Conservation (phyloP, 1,139 yeast species). For the Geotrichum aggregatum region DNA sequence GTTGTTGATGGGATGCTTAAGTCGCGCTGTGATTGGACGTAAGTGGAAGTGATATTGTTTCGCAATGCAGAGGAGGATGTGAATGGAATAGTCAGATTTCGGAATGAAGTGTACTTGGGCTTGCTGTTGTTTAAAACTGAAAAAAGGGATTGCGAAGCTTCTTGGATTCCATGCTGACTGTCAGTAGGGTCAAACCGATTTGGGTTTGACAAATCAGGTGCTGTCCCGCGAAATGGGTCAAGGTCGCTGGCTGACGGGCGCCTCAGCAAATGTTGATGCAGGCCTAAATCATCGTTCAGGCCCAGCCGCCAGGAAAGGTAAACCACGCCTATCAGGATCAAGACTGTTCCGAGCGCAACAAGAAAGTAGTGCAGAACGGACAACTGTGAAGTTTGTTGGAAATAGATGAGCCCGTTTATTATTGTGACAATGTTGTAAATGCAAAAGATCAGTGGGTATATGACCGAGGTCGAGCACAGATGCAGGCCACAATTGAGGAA, state of each 20-base stretch:
- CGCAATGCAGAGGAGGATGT: background rate
- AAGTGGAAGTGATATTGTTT: background rate
- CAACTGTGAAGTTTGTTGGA: conserved; percentile 48
- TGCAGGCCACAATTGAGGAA: conserved; percentile 72
- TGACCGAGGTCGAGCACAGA: conserved; percentile 69
- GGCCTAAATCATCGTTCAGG: conserved; percentile 19
- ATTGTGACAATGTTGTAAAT: conserved; percentile 73
- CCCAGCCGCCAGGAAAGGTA: conserved; percentile 46
- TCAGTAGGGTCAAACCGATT: background rate
- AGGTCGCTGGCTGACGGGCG: conserved; percentile 4
- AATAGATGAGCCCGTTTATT: conserved; percentile 66
- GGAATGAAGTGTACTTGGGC: conserved; percentile 2
- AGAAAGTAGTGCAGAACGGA: conserved; percentile 41
- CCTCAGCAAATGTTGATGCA: conserved; percentile 15
- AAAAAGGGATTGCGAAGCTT: background rate
- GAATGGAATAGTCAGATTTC: background rate
- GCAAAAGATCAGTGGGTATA: conserved; percentile 83
- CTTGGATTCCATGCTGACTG: background rate
- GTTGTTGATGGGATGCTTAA: no score
- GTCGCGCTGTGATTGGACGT: background rate
- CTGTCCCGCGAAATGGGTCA: conserved; percentile 5
- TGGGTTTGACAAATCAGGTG: background rate
- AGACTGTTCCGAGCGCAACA: conserved; percentile 49
- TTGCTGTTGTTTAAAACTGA: background rate
- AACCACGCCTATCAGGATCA: conserved; percentile 54